These are phyloP conservation scores for Bassia scoparia DNA, from an alignment of 148 eudicot species.

Conservation along the genomic window DNA sequence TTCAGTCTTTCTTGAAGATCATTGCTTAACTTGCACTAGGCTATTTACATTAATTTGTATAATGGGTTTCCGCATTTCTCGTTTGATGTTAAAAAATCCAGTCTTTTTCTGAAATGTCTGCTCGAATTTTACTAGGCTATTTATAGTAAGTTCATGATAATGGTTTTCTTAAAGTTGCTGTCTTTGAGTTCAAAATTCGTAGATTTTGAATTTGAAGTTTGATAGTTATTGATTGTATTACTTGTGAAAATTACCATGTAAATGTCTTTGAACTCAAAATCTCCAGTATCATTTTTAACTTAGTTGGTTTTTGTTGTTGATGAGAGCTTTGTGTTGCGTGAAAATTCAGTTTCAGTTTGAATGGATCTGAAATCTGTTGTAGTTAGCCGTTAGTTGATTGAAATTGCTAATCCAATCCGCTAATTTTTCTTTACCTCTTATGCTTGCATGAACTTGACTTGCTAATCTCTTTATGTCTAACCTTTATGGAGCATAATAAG, in stretches of 20 bases:
- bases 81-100: conserved; percentile 2
- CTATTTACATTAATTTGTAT: conserved; percentile 7
- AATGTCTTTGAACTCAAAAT: conserved; percentile 6
- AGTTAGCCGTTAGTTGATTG: conserved; percentile 39
- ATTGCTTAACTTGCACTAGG: conserved; percentile 25
- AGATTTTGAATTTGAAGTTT: conserved; percentile 10
- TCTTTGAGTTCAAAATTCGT: conserved; percentile 13
- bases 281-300: not conserved
- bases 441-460: conserved; percentile 20
- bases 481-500: conserved; percentile 48
- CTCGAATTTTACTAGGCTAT: conserved; percentile 17
- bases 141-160: conserved; percentile 11
- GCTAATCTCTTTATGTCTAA: conserved; percentile 32
- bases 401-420: conserved; percentile 22
- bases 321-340: conserved; percentile 20
- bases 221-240: conserved; percentile 6
- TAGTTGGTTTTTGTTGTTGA: conserved; percentile 13
- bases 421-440: conserved; percentile 23
- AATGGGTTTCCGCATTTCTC: conserved; percentile 44
- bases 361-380: conserved; percentile 41
- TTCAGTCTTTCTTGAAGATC: conserved; percentile 9
- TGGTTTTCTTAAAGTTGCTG: conserved; percentile 41
- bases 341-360: conserved; percentile 11
- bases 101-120: conserved; percentile 17
- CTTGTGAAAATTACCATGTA: conserved; percentile 38